phyloP scores from a whole-genome alignment of 257 asterid genomes.

The Paulownia fortunei region DNA sequence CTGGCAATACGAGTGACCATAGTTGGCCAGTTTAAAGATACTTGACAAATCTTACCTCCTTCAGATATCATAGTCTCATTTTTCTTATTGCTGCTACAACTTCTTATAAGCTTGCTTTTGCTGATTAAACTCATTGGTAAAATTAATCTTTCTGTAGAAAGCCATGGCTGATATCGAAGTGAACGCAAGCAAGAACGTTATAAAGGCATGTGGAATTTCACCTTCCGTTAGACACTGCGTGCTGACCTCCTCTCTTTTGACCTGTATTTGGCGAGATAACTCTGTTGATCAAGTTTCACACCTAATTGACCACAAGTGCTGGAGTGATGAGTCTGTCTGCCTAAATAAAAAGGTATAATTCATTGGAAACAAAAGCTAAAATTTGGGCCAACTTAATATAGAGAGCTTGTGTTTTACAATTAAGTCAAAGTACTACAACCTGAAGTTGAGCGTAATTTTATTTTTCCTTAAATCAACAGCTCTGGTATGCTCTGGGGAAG shows the following conservation, averaged over 20 bases:
- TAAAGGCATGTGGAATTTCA: slow-evolving; percentile 73
- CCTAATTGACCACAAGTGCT: slow-evolving; percentile 65
- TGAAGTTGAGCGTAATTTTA: no score
- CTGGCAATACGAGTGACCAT: no score
- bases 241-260: slow-evolving; percentile 86
- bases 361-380: neutral
- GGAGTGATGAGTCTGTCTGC: slow-evolving; percentile 91
- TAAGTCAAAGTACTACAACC: no score
- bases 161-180: slow-evolving; percentile 78
- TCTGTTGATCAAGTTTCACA: slow-evolving; percentile 37
- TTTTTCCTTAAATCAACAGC: slow-evolving; percentile 47
- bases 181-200: slow-evolving; percentile 63
- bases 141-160: slow-evolving; percentile 50
- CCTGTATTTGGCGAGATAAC: slow-evolving; percentile 75
- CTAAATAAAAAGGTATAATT: slow-evolving; percentile 59
- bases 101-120: neutral
- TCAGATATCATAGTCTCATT: neutral
- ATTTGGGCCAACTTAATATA: no score
- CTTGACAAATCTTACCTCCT: neutral
- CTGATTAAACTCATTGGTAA: neutral
- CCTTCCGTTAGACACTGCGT: slow-evolving; percentile 70
- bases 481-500: slow-evolving; percentile 97
- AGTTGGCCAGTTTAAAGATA: neutral
- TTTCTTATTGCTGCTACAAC: no score
- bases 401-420: no score